Percentiles rank a stretch among this genome's conserved stretches.
Conservation (phyloP, 2,329 filamentous ascomycete genomes). For the Diplodia sapinea region DNA sequence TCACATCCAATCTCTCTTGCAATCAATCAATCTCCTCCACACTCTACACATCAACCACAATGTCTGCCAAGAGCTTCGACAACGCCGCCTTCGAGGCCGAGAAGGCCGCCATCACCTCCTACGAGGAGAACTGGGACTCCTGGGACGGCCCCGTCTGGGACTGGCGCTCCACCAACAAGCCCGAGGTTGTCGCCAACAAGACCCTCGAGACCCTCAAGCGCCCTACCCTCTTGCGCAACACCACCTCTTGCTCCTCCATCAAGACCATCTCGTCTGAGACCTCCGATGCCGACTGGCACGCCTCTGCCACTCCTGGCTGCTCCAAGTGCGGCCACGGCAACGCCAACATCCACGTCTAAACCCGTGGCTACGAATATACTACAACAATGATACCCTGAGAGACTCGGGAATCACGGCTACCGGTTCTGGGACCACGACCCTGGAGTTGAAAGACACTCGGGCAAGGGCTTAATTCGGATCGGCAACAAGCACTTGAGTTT, state of each 20-base stretch:
- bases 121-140: slow-evolving; percentile 35
- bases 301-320: slow-evolving; percentile 28
- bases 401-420: slow-evolving; percentile 5
- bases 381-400: slow-evolving; percentile 1
- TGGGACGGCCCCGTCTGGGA: slow-evolving; percentile 31
- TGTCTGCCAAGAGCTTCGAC: slow-evolving; percentile 33
- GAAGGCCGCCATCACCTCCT: slow-evolving; percentile 36
- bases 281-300: slow-evolving; percentile 15
- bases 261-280: slow-evolving; percentile 17
- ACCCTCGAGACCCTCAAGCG: slow-evolving; percentile 24
- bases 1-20: slow-evolving; percentile 70
- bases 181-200: slow-evolving; percentile 25
- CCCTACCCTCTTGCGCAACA: slow-evolving; percentile 26
- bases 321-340: slow-evolving; percentile 26
- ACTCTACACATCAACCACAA: slow-evolving; percentile 3
- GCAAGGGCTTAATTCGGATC: slow-evolving; percentile 6
- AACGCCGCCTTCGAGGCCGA: slow-evolving; percentile 36
- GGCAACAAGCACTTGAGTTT: not conserved
- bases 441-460: slow-evolving; percentile 21
- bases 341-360: slow-evolving; percentile 23
- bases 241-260: slow-evolving; percentile 28
- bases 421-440: not conserved
- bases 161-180: slow-evolving; percentile 30
- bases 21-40: slow-evolving; percentile 37
- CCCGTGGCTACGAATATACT: not conserved